Evolutionary conservation across 164 flowering plant genomes (phyloP), one percentile per base, ranked within the genome.

Genomic region (Sextonia rubra): DNA sequence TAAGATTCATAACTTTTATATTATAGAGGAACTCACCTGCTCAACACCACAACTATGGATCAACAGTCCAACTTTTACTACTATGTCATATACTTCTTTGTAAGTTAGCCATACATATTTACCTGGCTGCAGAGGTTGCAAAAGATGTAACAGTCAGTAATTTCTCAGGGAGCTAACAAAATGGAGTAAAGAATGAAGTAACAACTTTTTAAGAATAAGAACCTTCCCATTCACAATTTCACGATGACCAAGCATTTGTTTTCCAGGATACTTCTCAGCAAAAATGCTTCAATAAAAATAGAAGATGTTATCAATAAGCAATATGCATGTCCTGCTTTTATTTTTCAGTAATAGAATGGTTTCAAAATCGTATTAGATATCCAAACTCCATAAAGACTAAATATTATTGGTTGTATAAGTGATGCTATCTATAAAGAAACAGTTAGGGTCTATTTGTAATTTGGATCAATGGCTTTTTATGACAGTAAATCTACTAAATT

Each of bases 201-300:
- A 30, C 12, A 15, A 29, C 11, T 4, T 18, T 9, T 1, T 15
- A 23, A 44, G 48, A 29, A 61, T 55, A 64, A 20, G 49, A 76
- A 95, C 99, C 90, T 89, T 85, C 60, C 93, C 96, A 66, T 89
- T 65, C 47, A 80, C 81, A 72, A 82, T 84, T 78, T 89, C 87
- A 7, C 97, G 86, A 23, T 70, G 85, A 60, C 99, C 99, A 70
- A 95, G 97, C 99, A 95, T 95, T n/a, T 63, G 85, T 74, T 88
- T 93, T 63, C 77, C 77, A 2, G 99, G 95, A 79, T 78, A 83
- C 70, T 86, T 90, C 77, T 93, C 93, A 30, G 85, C 98, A 20
- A 92, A 73, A 68, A 81, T 61, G 30, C 99, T 95, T 83, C 68
- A 80, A 77, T 11, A 72, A 47, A 12, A 47, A 37, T 9, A 37